phyloP scores from a whole-genome alignment of 169 alveolate genomes.

The Plasmodium cynomolgi region DNA sequence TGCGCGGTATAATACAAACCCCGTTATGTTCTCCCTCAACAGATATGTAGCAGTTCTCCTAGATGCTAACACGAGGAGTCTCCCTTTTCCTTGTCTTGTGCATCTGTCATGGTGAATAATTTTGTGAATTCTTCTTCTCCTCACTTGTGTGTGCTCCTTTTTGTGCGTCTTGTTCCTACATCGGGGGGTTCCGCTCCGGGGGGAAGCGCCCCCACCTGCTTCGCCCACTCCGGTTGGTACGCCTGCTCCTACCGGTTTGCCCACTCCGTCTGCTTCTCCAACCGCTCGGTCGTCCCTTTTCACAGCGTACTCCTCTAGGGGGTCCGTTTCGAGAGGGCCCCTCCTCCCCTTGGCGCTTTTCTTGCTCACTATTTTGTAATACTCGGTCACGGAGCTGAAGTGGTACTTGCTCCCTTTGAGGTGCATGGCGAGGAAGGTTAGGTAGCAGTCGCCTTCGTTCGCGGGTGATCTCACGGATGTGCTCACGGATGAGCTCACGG shows the following conservation, averaged over 20 bases:
- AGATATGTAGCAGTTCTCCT: not conserved
- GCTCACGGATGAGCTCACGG: too few species aligned
- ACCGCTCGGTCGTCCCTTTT: not conserved
- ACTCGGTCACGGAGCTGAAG: constrained; percentile 42
- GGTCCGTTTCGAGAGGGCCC: not conserved
- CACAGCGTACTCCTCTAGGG: not conserved
- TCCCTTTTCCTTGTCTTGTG: not conserved
- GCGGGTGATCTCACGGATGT: too few species aligned
- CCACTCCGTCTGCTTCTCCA: not conserved
- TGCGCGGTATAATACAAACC: not conserved
- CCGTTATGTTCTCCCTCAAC: not conserved
- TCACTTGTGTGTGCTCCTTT: constrained; percentile 17
- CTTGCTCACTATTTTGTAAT: not conserved
- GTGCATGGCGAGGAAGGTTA: constrained; percentile 31
- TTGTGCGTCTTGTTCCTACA: not conserved
- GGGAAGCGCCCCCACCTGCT: not conserved
- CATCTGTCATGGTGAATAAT: not conserved
- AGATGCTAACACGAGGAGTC: not conserved
- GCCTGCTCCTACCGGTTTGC: too few species aligned
- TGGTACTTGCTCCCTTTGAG: constrained; percentile 50
- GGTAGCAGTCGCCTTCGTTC: not conserved
- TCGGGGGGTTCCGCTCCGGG: not conserved
- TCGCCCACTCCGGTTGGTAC: too few species aligned
- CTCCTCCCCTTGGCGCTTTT: not conserved
- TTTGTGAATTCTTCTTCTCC: constrained; percentile 12